phyloP scores from a whole-genome alignment of 768 basidiomycete genomes.

The Boletus speciosus region DNA sequence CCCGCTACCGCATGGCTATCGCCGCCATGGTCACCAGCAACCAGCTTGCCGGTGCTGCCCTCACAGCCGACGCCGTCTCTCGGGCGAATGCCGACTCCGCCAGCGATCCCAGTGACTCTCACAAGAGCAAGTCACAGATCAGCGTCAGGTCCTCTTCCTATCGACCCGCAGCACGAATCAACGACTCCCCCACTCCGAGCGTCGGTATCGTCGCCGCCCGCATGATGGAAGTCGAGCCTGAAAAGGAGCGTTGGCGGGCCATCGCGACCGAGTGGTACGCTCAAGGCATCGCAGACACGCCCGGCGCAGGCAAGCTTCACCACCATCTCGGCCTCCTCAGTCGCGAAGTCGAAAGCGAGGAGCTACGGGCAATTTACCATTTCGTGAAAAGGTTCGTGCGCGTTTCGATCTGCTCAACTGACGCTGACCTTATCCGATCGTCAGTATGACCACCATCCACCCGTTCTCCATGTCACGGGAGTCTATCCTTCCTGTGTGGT shows the following conservation, averaged over 20 bases:
- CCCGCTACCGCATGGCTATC: conserved; percentile 93
- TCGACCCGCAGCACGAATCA: conserved; percentile 51
- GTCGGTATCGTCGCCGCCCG: conserved; percentile 84
- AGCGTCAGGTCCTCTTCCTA: conserved; percentile 39
- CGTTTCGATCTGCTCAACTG: background rate
- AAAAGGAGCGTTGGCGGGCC: conserved; percentile 87
- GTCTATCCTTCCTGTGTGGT: conserved; percentile 87
- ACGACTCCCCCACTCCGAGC: conserved; percentile 66
- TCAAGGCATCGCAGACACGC: conserved; percentile 79
- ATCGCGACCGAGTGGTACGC: conserved; percentile 94
- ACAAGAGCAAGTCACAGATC: conserved; percentile 37
- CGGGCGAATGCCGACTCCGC: conserved; percentile 37
- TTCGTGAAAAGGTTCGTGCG: conserved; percentile 82
- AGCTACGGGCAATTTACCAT: conserved; percentile 85
- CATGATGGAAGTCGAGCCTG: conserved; percentile 80
- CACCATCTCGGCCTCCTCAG: conserved; percentile 90
- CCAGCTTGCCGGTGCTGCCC: conserved; percentile 37
- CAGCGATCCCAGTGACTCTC: conserved; percentile 18
- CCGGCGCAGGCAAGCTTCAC: conserved; percentile 92
- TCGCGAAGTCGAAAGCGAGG: conserved; percentile 78
- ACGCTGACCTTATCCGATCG: conserved; percentile 7
- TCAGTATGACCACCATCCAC: conserved; percentile 87
- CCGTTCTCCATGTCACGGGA: conserved; percentile 87
- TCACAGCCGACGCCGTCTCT: conserved; percentile 57
- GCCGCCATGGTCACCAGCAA: conserved; percentile 72